Conservation (phyloP, 2,329 filamentous ascomycete species). For the Emergomyces pasteurianus region DNA sequence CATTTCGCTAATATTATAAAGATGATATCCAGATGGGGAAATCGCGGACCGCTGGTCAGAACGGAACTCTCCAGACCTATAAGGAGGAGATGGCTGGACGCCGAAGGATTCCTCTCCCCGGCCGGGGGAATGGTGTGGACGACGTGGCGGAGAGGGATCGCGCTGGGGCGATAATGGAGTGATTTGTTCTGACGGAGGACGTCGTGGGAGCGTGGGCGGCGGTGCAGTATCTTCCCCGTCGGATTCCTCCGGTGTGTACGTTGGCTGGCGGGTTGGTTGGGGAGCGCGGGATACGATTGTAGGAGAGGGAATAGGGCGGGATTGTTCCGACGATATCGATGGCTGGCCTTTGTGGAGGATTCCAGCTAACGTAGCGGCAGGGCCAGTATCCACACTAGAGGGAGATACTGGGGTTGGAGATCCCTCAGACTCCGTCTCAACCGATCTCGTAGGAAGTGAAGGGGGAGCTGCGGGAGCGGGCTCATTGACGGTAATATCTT, state of each 20-base stretch:
- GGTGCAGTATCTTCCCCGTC: conserved; percentile 49
- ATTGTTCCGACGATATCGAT: conserved; percentile 18
- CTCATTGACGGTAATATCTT: conserved; percentile 23
- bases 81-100: conserved; percentile 45
- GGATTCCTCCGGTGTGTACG: conserved; percentile 55
- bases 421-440: conserved; percentile 33
- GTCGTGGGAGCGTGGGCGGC: conserved; percentile 50
- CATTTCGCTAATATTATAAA: conserved; percentile 98
- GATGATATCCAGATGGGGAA: conserved; percentile 71
- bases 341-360: conserved; percentile 32
- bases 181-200: conserved; percentile 40
- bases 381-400: conserved; percentile 26
- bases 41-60: conserved; percentile 32
- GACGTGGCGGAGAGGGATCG: conserved; percentile 38
- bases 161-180: conserved; percentile 47
- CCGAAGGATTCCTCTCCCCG: conserved; percentile 28
- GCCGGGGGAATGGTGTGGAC: conserved; percentile 22
- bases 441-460: conserved; percentile 15
- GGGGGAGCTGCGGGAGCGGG: conserved; percentile 35
- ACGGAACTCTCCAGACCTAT: conserved; percentile 33
- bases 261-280: conserved; percentile 35
- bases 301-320: conserved; percentile 23
- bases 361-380: conserved; percentile 47
- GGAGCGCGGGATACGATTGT: conserved; percentile 16
- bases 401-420: conserved; percentile 27